Percentiles rank a stretch among this genome's conserved stretches.
Conservation (phyloP, 306 rosid genomes). For the Dalbergia oliveri region DNA sequence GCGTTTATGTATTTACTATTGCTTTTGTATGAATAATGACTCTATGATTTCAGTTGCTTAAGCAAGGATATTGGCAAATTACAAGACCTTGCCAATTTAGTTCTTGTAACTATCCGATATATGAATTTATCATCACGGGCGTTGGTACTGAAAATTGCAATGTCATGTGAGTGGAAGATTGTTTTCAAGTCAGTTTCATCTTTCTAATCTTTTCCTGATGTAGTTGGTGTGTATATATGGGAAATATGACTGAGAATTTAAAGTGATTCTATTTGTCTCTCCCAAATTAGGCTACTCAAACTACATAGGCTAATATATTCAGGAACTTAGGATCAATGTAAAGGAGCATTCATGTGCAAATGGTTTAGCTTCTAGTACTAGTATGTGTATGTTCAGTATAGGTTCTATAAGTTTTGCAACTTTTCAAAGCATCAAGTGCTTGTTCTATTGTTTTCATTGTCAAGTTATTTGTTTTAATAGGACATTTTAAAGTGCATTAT, state of each 20-base stretch:
- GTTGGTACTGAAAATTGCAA: background rate
- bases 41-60: background rate
- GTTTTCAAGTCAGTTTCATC: background rate
- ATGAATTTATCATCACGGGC: conserved; percentile 24
- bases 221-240: background rate
- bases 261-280: conserved; percentile 30
- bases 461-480: background rate
- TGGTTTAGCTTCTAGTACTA: background rate
- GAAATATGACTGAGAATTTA: background rate
- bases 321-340: background rate
- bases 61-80: background rate
- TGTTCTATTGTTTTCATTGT: background rate
- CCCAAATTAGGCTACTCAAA: background rate
- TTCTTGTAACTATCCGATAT: background rate
- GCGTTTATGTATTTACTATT: too few relatives aligned
- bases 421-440: conserved; percentile 1
- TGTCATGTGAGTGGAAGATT: background rate
- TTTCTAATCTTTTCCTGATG: background rate
- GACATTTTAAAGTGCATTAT: conserved; percentile 38
- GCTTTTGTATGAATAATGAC: too few relatives aligned
- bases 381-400: background rate
- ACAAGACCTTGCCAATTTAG: background rate
- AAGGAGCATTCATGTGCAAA: background rate
- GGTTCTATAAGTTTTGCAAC: background rate
- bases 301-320: background rate